Percentiles rank a stretch among this genome's conserved stretches.
phyloP scores from a whole-genome alignment of 2,329 filamentous ascomycete species.

The Claviceps sorghi region DNA sequence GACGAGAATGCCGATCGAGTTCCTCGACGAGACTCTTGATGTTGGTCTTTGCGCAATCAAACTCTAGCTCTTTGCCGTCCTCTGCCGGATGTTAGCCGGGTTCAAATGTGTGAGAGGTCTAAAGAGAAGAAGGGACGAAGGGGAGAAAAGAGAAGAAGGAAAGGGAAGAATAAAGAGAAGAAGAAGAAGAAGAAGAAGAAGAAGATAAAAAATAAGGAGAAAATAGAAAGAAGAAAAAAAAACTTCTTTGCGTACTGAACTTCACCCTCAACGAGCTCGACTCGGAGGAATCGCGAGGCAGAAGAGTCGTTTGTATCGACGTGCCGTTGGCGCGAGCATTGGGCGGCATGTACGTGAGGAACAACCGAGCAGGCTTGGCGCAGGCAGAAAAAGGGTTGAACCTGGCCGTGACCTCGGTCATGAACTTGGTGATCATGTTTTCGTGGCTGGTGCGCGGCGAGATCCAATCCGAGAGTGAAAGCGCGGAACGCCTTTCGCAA shows the following conservation, averaged over 20 bases:
- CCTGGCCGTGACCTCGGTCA: constrained; percentile 68
- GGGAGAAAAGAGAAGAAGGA: not conserved
- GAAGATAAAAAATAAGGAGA: too few species aligned
- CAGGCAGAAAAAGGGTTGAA: constrained; percentile 84
- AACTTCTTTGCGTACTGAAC: constrained; percentile 57
- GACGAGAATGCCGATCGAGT: constrained; percentile 76
- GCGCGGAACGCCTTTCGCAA: too few species aligned
- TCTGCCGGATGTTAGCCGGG: constrained; percentile 36
- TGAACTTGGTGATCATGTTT: constrained; percentile 70
- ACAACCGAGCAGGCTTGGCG: constrained; percentile 72
- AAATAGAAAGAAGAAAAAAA: not conserved
- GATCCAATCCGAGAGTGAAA: not conserved
- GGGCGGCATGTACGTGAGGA: constrained; percentile 73
- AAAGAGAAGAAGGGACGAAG: too few species aligned
- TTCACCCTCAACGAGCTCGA: constrained; percentile 59
- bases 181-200: too few species aligned
- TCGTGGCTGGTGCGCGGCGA: too few species aligned
- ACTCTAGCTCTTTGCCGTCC: constrained; percentile 79
- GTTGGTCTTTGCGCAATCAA: constrained; percentile 66
- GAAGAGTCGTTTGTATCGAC: constrained; percentile 61
- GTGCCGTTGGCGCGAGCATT: constrained; percentile 60
- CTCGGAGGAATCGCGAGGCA: constrained; percentile 55
- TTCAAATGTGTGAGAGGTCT: too few species aligned
- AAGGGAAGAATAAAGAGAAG: not conserved
- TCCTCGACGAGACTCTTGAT: constrained; percentile 81